Evolutionary conservation across 2,329 filamentous ascomycete species (phyloP).

Genomic region (Xylaria sp.): DNA sequence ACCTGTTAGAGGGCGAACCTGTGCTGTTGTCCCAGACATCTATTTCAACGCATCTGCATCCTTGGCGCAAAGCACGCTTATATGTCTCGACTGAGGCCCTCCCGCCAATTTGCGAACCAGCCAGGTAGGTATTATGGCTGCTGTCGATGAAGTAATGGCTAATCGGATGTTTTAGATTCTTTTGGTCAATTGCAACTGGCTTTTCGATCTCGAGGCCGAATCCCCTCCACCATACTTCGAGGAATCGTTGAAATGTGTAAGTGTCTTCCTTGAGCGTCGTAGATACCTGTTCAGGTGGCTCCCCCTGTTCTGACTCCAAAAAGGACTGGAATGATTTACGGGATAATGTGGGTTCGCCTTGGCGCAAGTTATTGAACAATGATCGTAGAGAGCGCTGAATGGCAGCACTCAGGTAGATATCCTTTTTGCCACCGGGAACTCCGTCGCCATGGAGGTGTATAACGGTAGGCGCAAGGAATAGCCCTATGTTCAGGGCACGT

Average conservation of each 20-base stretch:
- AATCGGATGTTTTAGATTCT: conserved; percentile 74
- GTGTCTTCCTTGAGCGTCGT: conserved; percentile 53
- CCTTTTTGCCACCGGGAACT: conserved; percentile 37
- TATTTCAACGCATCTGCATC: conserved; percentile 92
- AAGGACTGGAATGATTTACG: conserved; percentile 60
- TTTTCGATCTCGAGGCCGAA: conserved; percentile 58
- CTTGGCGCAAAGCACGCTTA: conserved; percentile 73
- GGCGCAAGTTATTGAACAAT: conserved; percentile 60
- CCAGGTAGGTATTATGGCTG: conserved; percentile 93
- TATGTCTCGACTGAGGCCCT: conserved; percentile 83
- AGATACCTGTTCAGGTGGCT: conserved; percentile 44
- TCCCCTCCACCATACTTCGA: conserved; percentile 59
- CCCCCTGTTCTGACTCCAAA: conserved; percentile 62
- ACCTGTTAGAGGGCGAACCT: conserved; percentile 47
- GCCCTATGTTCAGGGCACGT: conserved; percentile 48
- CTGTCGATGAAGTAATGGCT: conserved; percentile 95
- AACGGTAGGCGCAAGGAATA: conserved; percentile 48
- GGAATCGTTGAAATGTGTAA: conserved; percentile 62
- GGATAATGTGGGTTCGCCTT: conserved; percentile 50
- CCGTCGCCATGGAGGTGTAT: conserved; percentile 46
- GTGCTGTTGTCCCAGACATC: conserved; percentile 88
- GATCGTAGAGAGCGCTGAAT: conserved; percentile 61
- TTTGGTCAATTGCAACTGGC: conserved; percentile 55
- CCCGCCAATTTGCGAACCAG: conserved; percentile 85
- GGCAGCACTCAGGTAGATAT: conserved; percentile 59